phyloP scores from a whole-genome alignment of 2,329 filamentous ascomycete genomes.

The Hypoxylon sp. region DNA sequence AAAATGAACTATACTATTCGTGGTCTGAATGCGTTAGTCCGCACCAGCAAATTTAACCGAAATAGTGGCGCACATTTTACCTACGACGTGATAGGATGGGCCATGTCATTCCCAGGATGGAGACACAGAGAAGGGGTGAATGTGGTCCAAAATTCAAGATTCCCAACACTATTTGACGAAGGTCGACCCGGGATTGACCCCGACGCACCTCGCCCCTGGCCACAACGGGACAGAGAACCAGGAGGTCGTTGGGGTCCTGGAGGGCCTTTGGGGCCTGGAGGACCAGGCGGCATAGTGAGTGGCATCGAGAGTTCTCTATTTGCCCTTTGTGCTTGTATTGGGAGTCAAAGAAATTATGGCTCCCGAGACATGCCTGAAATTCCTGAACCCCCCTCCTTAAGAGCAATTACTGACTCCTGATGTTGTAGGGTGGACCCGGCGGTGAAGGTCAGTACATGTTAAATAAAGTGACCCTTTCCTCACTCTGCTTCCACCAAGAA shows the following conservation, averaged over 20 bases:
- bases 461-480: not conserved
- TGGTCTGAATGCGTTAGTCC: not conserved
- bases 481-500: not conserved
- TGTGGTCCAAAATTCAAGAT: too few relatives aligned
- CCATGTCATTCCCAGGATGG: too few relatives aligned
- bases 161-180: too few relatives aligned
- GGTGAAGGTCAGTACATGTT: not conserved
- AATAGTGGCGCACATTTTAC: too few relatives aligned
- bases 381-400: too few relatives aligned
- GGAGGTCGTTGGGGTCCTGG: not conserved
- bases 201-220: not conserved
- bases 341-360: too few relatives aligned
- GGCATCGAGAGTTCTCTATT: too few relatives aligned
- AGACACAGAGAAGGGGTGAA: too few relatives aligned
- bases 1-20: not conserved
- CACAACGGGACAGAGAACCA: not conserved
- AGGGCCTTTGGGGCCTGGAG: not conserved
- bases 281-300: not conserved
- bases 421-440: not conserved
- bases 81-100: too few relatives aligned
- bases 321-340: too few relatives aligned
- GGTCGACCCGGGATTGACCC: not conserved
- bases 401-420: too few relatives aligned
- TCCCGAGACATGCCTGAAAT: too few relatives aligned
- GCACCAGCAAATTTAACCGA: not conserved